Percentiles rank a stretch among this genome's conserved stretches.
Evolutionary conservation across 768 basidiomycete species (phyloP).

Genomic region (Mycena alexandri): DNA sequence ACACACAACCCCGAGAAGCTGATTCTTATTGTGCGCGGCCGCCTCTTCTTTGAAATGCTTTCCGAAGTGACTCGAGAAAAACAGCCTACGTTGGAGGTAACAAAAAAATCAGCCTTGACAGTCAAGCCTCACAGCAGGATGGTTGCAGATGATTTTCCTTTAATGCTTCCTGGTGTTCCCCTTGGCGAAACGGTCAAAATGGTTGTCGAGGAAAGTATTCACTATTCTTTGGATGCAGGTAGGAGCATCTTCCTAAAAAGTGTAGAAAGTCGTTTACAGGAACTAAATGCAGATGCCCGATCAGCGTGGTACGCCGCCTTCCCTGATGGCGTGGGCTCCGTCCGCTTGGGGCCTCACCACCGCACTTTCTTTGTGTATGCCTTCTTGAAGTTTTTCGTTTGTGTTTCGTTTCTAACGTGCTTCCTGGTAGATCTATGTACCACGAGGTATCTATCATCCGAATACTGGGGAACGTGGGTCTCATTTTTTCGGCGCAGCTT

Average conservation of each 20-base stretch:
- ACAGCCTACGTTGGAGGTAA: conserved; percentile 29
- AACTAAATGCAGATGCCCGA: conserved; percentile 12
- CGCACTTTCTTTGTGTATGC: conserved; percentile 36
- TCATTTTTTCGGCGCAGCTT: conserved; percentile 13
- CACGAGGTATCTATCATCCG: conserved; percentile 25
- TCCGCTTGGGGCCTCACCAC: conserved; percentile 23
- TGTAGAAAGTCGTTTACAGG: too few relatives aligned
- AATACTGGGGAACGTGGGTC: not conserved
- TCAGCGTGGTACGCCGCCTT: conserved; percentile 33
- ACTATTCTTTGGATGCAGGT: conserved; percentile 17
- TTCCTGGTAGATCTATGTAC: conserved; percentile 30
- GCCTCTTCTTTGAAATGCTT: not conserved
- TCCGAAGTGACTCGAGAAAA: not conserved
- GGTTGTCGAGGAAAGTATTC: conserved; percentile 32
- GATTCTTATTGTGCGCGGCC: conserved; percentile 27
- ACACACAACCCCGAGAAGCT: conserved; percentile 8
- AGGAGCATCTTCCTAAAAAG: too few relatives aligned
- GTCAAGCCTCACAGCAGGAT: not conserved
- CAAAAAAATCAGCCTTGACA: not conserved
- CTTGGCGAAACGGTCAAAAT: conserved; percentile 27
- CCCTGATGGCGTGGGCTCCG: conserved; percentile 24
- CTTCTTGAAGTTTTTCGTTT: too few relatives aligned
- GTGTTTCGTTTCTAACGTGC: not conserved
- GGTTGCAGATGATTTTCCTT: conserved; percentile 30
- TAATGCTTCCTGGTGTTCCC: conserved; percentile 28